A percentile compares a stretch with the other conserved stretches of the same genome.
These are phyloP conservation scores for Boletellus ananas DNA, from an alignment of 768 basidiomycete genomes.

Conservation along the genomic window DNA sequence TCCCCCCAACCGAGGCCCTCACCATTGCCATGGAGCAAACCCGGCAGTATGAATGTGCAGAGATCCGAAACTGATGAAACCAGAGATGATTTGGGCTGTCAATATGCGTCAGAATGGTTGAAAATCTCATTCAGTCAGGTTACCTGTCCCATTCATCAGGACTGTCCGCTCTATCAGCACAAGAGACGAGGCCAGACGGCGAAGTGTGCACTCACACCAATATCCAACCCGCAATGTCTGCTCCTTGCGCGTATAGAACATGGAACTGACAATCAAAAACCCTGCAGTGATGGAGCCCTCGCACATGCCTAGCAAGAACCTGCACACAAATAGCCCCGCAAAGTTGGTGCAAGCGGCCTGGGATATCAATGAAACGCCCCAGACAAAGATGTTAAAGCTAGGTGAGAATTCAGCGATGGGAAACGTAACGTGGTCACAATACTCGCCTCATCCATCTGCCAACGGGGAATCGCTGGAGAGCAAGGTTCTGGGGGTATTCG, in stretches of 20 bases:
- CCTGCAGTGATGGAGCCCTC: slow-evolving; percentile 72
- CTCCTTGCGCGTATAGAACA: slow-evolving; percentile 75
- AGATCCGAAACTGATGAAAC: slow-evolving; percentile 64
- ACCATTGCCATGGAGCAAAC: slow-evolving; percentile 77
- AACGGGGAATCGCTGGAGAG: slow-evolving; percentile 68
- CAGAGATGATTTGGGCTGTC: slow-evolving; percentile 64
- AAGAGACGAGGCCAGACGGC: neutral
- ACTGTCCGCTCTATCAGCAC: slow-evolving; percentile 35
- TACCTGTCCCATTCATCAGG: slow-evolving; percentile 73
- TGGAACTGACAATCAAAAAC: slow-evolving; percentile 71
- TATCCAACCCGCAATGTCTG: slow-evolving; percentile 69
- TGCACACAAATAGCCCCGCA: slow-evolving; percentile 56
- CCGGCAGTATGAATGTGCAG: slow-evolving; percentile 54
- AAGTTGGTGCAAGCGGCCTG: slow-evolving; percentile 76
- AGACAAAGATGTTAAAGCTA: slow-evolving; percentile 63
- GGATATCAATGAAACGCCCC: slow-evolving; percentile 55
- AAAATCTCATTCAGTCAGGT: neutral
- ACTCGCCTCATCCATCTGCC: slow-evolving; percentile 77
- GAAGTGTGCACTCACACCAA: slow-evolving; percentile 54
- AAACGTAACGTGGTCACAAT: neutral
- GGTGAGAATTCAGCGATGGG: neutral
- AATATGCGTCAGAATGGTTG: slow-evolving; percentile 4
- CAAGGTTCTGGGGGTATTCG: slow-evolving; percentile 72
- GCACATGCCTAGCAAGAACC: slow-evolving; percentile 67
- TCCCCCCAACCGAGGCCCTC: slow-evolving; percentile 2